Evolutionary conservation across 1,284 basidiomycete species (phyloP), one percentile per base, ranked within the genome.

Genomic region (Cerrena zonata): DNA sequence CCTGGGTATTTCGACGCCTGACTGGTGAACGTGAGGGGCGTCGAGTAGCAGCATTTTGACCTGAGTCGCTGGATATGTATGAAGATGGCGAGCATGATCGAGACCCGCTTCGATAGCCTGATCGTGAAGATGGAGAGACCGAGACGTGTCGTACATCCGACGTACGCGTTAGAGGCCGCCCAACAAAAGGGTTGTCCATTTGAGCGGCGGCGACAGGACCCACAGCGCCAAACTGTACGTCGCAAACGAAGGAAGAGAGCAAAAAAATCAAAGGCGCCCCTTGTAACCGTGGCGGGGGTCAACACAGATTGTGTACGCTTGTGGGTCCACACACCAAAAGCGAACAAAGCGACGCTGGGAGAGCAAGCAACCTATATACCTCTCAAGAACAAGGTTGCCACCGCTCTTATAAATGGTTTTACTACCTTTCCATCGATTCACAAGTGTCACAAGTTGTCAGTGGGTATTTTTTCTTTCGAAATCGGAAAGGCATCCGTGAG

Each of bases 211-310:
- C 41, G 41, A 22, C 23, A 36, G 49, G 49, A 50, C 49, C 49
- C 49, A 50, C 49, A 50, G 26, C n/a, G 25, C 42, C 43, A 50
- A 50, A 50, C 34, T 50, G 22, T 25, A 45, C 23, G 49, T 50
- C 49, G 49, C 23, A 23, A 45, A 50, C 23, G 44, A 38, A 41
- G 41, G 49, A 45, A 37, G 42, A 41, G 47, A 40, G 22, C 41
- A 42, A 42, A 42, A n/a, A 40, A 42, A 22, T 42, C 41, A 42
- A 42, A 22, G 24, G 41, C 41, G 41, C 41, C 46, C 34, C 36
- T 30, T 46, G 43, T 25, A 26, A 43, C 30, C 24, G 13, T 23
- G 36, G 49, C 42, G 44, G 22, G 23, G 44, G 42, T 26, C 42
- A 50, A 45, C 24, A 41, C 42, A 26, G 21, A 27, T 39, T 50